A percentile compares a stretch with the other conserved stretches of the same genome.
Evolutionary conservation across 768 basidiomycete genomes (phyloP).

Genomic region (Kwoniella dendrophila): DNA sequence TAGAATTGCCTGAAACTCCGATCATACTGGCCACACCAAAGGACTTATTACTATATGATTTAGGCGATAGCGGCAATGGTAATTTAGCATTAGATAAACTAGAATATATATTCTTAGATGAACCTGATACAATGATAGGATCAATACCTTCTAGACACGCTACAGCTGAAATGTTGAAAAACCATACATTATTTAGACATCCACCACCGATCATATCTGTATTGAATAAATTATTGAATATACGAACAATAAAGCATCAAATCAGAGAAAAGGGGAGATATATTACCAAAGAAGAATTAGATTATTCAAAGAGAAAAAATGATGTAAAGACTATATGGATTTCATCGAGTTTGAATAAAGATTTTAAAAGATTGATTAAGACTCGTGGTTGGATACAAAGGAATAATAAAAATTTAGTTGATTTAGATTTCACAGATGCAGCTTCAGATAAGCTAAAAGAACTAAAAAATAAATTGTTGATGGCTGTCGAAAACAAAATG

Average conservation of each 20-base stretch:
- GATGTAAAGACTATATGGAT: conserved; percentile 24
- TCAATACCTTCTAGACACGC: conserved; percentile 17
- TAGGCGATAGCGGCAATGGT: too few relatives aligned
- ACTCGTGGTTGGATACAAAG: conserved; percentile 19
- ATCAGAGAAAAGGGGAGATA: not conserved
- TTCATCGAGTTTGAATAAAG: conserved; percentile 18
- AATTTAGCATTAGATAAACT: not conserved
- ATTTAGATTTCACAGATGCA: conserved; percentile 22
- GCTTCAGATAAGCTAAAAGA: conserved; percentile 12
- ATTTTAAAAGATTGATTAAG: conserved; percentile 17
- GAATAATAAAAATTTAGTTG: conserved; percentile 4
- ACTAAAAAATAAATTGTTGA: conserved; percentile 6
- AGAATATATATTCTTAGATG: conserved; percentile 21
- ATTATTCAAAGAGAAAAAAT: conserved; percentile 11
- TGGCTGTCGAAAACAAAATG: conserved; percentile 1
- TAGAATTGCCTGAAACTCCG: conserved; percentile 11
- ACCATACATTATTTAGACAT: conserved; percentile 17
- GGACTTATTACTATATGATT: conserved; percentile 4
- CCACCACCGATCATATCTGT: conserved; percentile 20
- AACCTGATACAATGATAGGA: conserved; percentile 21
- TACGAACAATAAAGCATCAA: not conserved
- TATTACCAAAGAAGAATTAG: not conserved
- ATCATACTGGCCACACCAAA: conserved; percentile 22
- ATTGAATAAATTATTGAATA: conserved; percentile 17
- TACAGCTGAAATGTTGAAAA: conserved; percentile 1